phyloP scores from a whole-genome alignment of 345 rosid genomes.

The Eucalyptus regnans region DNA sequence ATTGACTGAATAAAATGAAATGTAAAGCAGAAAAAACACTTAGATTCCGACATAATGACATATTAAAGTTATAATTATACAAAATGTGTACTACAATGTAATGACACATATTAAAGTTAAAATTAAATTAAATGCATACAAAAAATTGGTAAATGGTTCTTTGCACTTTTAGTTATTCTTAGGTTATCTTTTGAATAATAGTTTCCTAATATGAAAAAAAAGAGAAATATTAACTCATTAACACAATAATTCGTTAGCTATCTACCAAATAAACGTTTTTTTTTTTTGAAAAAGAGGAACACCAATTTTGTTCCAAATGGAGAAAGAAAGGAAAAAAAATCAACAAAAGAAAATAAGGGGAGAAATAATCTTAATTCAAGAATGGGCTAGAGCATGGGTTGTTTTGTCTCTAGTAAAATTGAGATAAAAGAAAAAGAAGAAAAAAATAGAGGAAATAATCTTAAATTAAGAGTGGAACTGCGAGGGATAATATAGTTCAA shows the following conservation, averaged over 20 bases:
- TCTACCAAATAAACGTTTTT: neutral
- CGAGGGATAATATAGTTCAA: no score
- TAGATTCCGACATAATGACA: neutral
- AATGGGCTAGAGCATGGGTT: neutral
- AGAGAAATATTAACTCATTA: neutral
- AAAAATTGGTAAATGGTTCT: neutral
- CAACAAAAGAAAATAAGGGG: no score
- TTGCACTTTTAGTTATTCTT: neutral
- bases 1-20: neutral
- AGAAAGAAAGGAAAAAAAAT: neutral
- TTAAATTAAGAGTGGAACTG: no score
- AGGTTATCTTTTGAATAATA: no score
- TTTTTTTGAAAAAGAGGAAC: neutral
- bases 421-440: no score
- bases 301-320: neutral
- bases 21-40: neutral
- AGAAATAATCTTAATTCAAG: neutral
- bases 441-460: no score
- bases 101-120: neutral
- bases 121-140: neutral
- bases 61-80: neutral
- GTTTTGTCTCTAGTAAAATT: no score
- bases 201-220: neutral
- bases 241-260: neutral
- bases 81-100: neutral